Evolutionary conservation across 768 basidiomycete species (phyloP).

Genomic region (Cystoderma amianthinum): DNA sequence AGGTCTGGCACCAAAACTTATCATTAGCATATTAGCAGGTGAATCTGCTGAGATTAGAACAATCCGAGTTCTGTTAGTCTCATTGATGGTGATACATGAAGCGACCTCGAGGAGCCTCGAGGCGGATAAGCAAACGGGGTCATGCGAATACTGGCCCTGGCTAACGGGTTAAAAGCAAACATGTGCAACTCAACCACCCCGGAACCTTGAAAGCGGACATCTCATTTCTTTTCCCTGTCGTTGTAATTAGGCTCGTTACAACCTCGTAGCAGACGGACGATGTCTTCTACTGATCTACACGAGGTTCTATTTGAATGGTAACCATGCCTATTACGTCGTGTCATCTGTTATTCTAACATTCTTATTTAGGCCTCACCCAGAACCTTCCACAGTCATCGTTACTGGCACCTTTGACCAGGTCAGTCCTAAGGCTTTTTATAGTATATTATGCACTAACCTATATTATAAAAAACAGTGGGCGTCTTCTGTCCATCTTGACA

Average conservation of each 20-base stretch:
- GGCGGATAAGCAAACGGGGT: too few species aligned
- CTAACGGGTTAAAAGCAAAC: too few species aligned
- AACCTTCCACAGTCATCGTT: constrained; percentile 53
- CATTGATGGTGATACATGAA: too few species aligned
- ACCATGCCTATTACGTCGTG: constrained; percentile 4
- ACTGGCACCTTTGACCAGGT: constrained; percentile 80
- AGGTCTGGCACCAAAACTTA: too few species aligned
- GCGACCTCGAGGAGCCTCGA: too few species aligned
- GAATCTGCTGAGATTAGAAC: too few species aligned
- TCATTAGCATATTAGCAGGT: too few species aligned
- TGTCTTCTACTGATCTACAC: constrained; percentile 31
- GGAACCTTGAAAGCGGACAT: too few species aligned
- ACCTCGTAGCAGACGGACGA: constrained; percentile 7
- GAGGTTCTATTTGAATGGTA: constrained; percentile 50
- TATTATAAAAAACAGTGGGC: constrained; percentile 43
- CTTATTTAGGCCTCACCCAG: constrained; percentile 47
- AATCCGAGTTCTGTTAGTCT: too few species aligned
- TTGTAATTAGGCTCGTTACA: constrained; percentile 3
- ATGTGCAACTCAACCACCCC: constrained; percentile 20
- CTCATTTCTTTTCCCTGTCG: too few species aligned
- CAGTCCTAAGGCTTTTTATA: constrained; percentile 15
- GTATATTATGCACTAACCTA: not conserved
- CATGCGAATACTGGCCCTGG: too few species aligned
- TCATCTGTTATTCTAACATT: constrained; percentile 5
- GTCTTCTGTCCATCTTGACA: constrained; percentile 45